A percentile compares a stretch with the other conserved stretches of the same genome.
Evolutionary conservation across 441 rosid species (phyloP).

Genomic region (Theobroma grandiflorum): DNA sequence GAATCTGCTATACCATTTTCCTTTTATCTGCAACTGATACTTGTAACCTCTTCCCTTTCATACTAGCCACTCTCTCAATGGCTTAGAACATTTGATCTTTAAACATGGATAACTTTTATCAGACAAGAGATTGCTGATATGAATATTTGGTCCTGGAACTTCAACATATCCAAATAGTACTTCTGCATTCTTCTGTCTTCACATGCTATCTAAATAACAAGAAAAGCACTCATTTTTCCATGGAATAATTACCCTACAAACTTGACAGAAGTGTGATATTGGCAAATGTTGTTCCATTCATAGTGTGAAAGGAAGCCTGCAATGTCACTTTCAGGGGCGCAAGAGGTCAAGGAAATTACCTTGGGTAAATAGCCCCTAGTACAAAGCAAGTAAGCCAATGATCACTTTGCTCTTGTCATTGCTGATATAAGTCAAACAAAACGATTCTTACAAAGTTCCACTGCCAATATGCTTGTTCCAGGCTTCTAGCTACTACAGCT

Average conservation of each 20-base stretch:
- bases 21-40: neutral
- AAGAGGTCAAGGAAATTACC: slow-evolving; percentile 25
- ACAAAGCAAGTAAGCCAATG: neutral
- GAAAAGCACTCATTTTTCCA: neutral
- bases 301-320: neutral
- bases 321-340: slow-evolving; percentile 26
- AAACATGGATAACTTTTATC: neutral
- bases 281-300: neutral
- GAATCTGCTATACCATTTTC: neutral
- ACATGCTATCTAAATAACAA: neutral
- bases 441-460: slow-evolving; percentile 48
- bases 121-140: neutral
- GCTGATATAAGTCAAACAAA: slow-evolving; percentile 14
- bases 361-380: slow-evolving; percentile 36
- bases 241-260: neutral
- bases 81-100: no score
- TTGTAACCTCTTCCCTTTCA: no score
- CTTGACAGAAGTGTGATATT: neutral
- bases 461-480: slow-evolving; percentile 26
- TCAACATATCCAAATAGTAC: neutral
- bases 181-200: neutral
- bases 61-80: no score
- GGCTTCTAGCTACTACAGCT: slow-evolving; percentile 26
- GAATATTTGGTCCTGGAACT: neutral
- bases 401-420: slow-evolving; percentile 38